These are phyloP conservation scores for Fagopyrum esculentum DNA, from an alignment of 148 eudicot genomes.

Conservation along the genomic window DNA sequence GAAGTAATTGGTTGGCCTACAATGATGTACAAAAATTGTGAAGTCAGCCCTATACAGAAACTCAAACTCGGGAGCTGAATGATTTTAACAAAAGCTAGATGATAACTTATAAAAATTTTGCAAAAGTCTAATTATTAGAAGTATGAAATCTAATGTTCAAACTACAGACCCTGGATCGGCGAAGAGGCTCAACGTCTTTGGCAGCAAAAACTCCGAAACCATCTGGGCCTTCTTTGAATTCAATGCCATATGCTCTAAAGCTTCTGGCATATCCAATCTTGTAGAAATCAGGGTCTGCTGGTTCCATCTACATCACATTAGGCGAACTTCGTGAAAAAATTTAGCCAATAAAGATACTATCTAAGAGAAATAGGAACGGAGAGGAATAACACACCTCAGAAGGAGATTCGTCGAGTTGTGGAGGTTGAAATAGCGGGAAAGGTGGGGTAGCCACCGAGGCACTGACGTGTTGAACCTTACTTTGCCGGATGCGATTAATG, in stretches of 20 bases:
- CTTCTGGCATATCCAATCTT: conserved; percentile 79
- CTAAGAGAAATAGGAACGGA: neutral
- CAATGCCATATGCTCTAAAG: conserved; percentile 93
- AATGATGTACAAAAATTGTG: neutral
- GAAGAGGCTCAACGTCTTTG: conserved; percentile 81
- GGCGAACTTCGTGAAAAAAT: neutral
- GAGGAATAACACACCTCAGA: conserved; percentile 44
- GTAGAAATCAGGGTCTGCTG: conserved; percentile 89
- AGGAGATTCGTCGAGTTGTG: conserved; percentile 32
- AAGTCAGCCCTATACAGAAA: neutral
- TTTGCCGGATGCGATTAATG: neutral
- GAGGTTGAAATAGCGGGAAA: conserved; percentile 48
- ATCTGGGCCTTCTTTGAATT: conserved; percentile 92
- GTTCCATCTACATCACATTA: conserved; percentile 48
- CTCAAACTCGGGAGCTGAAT: neutral
- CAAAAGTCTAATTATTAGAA: neutral
- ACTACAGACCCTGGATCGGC: conserved; percentile 70
- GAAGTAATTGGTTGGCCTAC: neutral
- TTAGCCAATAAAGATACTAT: neutral
- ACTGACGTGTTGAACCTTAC: conserved; percentile 13
- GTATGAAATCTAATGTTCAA: neutral
- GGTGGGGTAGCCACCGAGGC: conserved; percentile 30
- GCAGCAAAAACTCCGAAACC: conserved; percentile 95
- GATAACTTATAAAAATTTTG: neutral
- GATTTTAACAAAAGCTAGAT: neutral